phyloP scores from a whole-genome alignment of 768 basidiomycete species.

The Rhodocollybia butyracea region DNA sequence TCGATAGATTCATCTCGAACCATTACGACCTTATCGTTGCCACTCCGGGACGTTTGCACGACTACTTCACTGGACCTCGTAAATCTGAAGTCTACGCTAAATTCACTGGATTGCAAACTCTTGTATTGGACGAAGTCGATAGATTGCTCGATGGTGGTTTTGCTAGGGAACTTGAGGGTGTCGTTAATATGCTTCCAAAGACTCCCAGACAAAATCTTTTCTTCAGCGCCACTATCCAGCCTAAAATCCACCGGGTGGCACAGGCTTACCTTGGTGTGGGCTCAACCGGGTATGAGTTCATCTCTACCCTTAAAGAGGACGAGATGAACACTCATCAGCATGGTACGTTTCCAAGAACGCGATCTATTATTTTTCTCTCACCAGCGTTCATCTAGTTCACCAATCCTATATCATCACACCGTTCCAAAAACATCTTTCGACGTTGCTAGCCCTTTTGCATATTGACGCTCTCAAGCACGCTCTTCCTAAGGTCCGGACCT shows the following conservation, averaged over 20 bases:
- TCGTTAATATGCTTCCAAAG: constrained; percentile 41
- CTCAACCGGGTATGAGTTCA: constrained; percentile 39
- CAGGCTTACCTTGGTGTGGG: constrained; percentile 17
- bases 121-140: constrained; percentile 76
- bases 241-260: constrained; percentile 54
- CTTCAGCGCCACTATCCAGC: constrained; percentile 77
- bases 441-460: constrained; percentile 35
- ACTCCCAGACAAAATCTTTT: constrained; percentile 58
- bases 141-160: constrained; percentile 74
- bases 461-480: constrained; percentile 27
- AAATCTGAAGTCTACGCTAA: constrained; percentile 29
- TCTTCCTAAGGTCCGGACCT: neutral
- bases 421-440: constrained; percentile 38
- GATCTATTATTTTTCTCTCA: neutral
- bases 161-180: constrained; percentile 62
- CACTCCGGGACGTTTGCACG: constrained; percentile 73
- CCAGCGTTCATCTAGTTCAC: constrained; percentile 27
- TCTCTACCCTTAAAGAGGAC: constrained; percentile 55
- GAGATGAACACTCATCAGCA: constrained; percentile 63
- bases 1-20: constrained; percentile 20
- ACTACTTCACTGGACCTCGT: constrained; percentile 51
- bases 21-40: constrained; percentile 61
- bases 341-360: constrained; percentile 28
- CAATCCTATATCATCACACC: constrained; percentile 45
- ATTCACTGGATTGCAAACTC: constrained; percentile 34